These are phyloP conservation scores for Xerophyta viscosa DNA, from an alignment of 106 monocot genomes.

Conservation along the genomic window DNA sequence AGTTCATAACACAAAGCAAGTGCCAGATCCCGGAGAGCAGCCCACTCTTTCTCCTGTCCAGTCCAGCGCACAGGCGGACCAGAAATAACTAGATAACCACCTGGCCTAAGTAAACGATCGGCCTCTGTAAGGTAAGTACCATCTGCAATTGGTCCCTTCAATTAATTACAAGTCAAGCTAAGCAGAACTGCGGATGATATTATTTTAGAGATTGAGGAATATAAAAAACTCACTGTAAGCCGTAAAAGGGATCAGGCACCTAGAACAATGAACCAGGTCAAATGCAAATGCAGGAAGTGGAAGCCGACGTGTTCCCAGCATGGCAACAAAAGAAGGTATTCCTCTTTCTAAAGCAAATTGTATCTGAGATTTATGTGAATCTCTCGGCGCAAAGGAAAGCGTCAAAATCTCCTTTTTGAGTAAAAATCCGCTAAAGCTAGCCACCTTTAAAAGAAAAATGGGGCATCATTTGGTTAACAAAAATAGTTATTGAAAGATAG, in stretches of 20 bases:
- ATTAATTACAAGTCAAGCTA: too few relatives aligned
- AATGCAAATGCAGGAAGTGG: constrained; percentile 83
- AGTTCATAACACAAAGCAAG: constrained; percentile 76
- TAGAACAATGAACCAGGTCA: constrained; percentile 90
- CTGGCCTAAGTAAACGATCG: constrained; percentile 83
- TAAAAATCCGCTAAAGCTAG: constrained; percentile 91
- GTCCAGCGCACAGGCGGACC: constrained; percentile 90
- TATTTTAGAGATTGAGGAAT: too few relatives aligned
- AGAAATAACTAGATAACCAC: constrained; percentile 87
- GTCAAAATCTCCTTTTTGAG: constrained; percentile 74
- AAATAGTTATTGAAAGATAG: too few relatives aligned
- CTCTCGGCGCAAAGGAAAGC: constrained; percentile 94
- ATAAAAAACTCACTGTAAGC: constrained; percentile 67
- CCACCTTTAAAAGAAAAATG: constrained; percentile 57
- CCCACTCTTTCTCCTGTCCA: constrained; percentile 92
- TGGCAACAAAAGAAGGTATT: constrained; percentile 93
- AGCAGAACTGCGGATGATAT: too few relatives aligned
- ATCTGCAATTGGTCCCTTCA: constrained; percentile 73
- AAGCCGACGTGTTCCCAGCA: constrained; percentile 85
- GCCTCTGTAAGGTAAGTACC: constrained; percentile 85
- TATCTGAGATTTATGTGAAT: constrained; percentile 97
- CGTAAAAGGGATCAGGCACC: constrained; percentile 92
- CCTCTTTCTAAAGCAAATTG: constrained; percentile 97
- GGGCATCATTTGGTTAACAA: too few relatives aligned
- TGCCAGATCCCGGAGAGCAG: constrained; percentile 57